phyloP scores from a whole-genome alignment of 768 basidiomycete species.

The Holtermannia corniformis region DNA sequence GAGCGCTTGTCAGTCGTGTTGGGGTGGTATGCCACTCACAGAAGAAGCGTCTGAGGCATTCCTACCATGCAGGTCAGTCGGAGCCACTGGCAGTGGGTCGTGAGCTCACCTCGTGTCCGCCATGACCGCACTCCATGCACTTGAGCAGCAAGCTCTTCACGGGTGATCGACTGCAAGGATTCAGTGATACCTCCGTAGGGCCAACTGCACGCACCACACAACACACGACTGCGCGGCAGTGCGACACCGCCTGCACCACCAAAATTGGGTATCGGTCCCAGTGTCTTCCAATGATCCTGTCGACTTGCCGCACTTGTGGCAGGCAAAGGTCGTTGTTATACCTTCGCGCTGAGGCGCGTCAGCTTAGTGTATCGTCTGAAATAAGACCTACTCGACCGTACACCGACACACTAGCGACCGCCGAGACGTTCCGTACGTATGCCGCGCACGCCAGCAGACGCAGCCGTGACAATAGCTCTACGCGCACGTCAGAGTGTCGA shows the following conservation, averaged over 20 bases:
- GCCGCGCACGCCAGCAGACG: slow-evolving; percentile 17
- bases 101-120: slow-evolving; percentile 25
- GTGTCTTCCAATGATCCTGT: slow-evolving; percentile 30
- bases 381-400: not conserved
- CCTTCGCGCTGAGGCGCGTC: slow-evolving; percentile 15
- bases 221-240: slow-evolving; percentile 21
- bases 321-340: slow-evolving; percentile 25
- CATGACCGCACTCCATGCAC: slow-evolving; percentile 28
- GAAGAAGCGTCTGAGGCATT: not conserved
- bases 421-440: slow-evolving; percentile 20
- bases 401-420: slow-evolving; percentile 16
- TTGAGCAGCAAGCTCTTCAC: slow-evolving; percentile 28
- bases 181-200: not conserved
- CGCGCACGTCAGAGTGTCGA: not conserved
- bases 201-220: slow-evolving; percentile 16
- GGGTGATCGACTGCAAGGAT: slow-evolving; percentile 9
- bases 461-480: slow-evolving; percentile 26
- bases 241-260: slow-evolving; percentile 31
- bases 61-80: not conserved
- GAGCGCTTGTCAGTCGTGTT: not conserved
- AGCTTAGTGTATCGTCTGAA: not conserved
- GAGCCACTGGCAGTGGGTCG: not conserved
- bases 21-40: no score
- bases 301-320: slow-evolving; percentile 21
- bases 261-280: slow-evolving; percentile 18